phyloP scores from a whole-genome alignment of 2,329 filamentous ascomycete species.

The Truncatella angustata region DNA sequence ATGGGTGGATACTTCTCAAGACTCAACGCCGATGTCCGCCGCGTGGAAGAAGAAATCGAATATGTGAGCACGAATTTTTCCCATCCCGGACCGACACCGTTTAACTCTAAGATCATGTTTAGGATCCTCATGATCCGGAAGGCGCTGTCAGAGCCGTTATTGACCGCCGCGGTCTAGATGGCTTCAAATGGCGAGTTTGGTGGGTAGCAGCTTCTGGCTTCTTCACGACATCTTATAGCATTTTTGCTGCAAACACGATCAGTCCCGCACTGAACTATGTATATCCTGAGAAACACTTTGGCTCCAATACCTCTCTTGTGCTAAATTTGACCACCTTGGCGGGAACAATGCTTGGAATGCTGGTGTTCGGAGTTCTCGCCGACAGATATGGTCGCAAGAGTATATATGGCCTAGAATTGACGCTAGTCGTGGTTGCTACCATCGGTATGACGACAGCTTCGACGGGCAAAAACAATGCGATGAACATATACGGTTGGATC shows the following conservation, averaged over 20 bases:
- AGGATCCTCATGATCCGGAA: too few species aligned
- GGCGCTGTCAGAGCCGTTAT: too few species aligned
- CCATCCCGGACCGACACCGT: too few species aligned
- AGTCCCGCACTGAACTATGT: constrained; percentile 24
- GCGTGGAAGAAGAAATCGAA: too few species aligned
- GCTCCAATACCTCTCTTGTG: too few species aligned
- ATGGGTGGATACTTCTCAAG: too few species aligned
- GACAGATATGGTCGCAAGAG: constrained; percentile 23
- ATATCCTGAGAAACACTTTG: constrained; percentile 15
- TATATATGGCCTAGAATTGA: constrained; percentile 25
- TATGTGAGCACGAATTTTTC: too few species aligned
- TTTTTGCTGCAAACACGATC: constrained; percentile 28
- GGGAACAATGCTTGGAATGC: constrained; percentile 22
- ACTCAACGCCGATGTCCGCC: too few species aligned
- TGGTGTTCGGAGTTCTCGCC: constrained; percentile 22
- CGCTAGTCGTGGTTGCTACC: constrained; percentile 20
- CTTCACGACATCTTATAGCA: constrained; percentile 26
- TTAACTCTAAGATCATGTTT: too few species aligned
- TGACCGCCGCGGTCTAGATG: too few species aligned
- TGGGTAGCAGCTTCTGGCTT: constrained; percentile 25
- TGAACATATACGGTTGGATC: constrained; percentile 24
- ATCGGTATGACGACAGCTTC: constrained; percentile 19
- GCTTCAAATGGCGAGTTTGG: constrained; percentile 25
- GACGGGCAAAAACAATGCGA: constrained; percentile 15
- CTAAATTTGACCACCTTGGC: constrained; percentile 18